phyloP scores from a whole-genome alignment of 805 yeast species.

The Yamadazyma paraphyllophila region DNA sequence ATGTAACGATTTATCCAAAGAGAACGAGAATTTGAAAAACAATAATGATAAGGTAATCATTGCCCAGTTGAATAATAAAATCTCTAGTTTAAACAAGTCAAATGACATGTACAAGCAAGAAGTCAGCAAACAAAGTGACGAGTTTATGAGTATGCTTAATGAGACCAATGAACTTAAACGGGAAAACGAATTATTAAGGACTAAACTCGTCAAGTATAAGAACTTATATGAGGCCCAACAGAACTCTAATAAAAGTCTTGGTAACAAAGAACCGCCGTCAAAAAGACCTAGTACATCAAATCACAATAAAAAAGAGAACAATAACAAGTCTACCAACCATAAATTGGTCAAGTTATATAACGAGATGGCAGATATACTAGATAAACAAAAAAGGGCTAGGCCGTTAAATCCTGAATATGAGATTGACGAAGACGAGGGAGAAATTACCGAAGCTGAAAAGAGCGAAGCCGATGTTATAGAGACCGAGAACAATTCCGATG shows the following conservation, averaged over 20 bases:
- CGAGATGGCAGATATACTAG: slow-evolving; percentile 16
- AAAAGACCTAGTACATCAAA: background rate
- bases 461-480: background rate
- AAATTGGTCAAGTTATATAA: slow-evolving; percentile 12
- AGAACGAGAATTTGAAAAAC: slow-evolving; percentile 8
- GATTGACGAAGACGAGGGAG: background rate
- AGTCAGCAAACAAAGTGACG: slow-evolving; percentile 12
- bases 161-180: slow-evolving; percentile 19
- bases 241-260: slow-evolving; percentile 3
- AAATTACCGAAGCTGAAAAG: background rate
- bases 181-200: slow-evolving; percentile 31
- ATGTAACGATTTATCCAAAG: slow-evolving; percentile 10
- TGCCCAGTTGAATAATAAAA: slow-evolving; percentile 16
- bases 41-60: slow-evolving; percentile 11
- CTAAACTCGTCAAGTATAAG: slow-evolving; percentile 35
- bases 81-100: slow-evolving; percentile 10
- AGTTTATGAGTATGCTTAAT: slow-evolving; percentile 16
- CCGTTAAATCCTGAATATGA: background rate
- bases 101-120: slow-evolving; percentile 13
- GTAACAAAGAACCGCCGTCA: background rate
- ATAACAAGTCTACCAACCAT: background rate
- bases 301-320: background rate
- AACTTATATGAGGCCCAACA: slow-evolving; percentile 23
- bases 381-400: slow-evolving; percentile 8
- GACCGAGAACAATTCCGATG: background rate